Base-by-base conservation (phyloP, 2,329 filamentous ascomycete genomes). In the Stachybotrys elegans region DNA sequence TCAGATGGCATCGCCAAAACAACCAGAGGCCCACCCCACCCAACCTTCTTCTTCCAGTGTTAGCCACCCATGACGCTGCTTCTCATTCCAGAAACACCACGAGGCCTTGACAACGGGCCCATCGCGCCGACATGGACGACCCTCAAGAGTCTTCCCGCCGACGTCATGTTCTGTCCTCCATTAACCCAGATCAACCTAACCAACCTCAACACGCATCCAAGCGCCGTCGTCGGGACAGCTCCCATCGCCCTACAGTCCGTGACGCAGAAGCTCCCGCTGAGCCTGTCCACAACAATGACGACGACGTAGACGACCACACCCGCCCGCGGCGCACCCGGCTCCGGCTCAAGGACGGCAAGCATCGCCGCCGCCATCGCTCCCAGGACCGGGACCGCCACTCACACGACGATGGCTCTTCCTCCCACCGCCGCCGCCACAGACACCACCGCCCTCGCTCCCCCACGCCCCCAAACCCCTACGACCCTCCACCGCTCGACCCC, bases 401-500 rank as follows among this genome's bases (percentile, higher is more conserved):
- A 5, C 54, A 58, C n/a, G 51, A 56, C 23, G 46, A 54, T 16
- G 55, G 56, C 22, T 17, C 39, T 12, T 45, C 46, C 12, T 39
- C 48, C 17, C 47, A 47, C 36, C 45, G 50, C 14, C 55, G 53
- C 19, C 49, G 53, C 39, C 51, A 51, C n/a, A 58, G 51, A 20
- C 61, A 61, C 39, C 63, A 61, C 39, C 58, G 59, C 19, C 60
- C 63, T 16, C 69, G 67, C 48, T 72, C 72, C 2, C 68, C 69
- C 2, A 70, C 72, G 3, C 70, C 71, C 0, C 65, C 66, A 0
- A 71, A 79, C 47, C 73, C 74, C 0, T 64, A 71, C 52, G 69
- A 70, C 0, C 63, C 66, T 4, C 65, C 67, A 2, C 62, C 70
- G 1, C 70, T 87, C 14, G 79, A 86, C 53, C 76, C 88, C 0